phyloP scores from a whole-genome alignment of 768 basidiomycete genomes.

The Phanerodontia chrysosporium region DNA sequence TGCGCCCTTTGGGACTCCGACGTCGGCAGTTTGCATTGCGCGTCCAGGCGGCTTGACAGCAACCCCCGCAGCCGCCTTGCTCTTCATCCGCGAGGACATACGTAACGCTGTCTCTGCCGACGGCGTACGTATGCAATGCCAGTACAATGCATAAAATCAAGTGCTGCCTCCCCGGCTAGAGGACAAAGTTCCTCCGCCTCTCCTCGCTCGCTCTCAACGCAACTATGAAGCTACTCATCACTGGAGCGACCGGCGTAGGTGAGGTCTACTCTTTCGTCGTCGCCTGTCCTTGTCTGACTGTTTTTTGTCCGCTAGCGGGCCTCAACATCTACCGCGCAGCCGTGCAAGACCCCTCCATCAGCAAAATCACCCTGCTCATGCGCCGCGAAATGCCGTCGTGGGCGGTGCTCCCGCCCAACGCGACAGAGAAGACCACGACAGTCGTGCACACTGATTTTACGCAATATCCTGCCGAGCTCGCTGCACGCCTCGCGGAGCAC shows the following conservation, averaged over 20 bases:
- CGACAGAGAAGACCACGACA: constrained; percentile 25
- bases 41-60: no score
- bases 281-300: not conserved
- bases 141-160: no score
- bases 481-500: constrained; percentile 26
- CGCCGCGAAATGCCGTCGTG: constrained; percentile 30
- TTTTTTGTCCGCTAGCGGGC: constrained; percentile 22
- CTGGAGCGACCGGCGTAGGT: constrained; percentile 33
- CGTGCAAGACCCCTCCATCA: constrained; percentile 25
- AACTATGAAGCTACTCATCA: constrained; percentile 27
- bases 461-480: constrained; percentile 27
- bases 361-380: constrained; percentile 30
- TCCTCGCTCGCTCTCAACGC: not conserved
- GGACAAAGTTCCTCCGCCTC: no score
- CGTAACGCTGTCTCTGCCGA: no score
- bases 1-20: no score
- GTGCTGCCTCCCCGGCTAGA: no score
- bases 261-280: constrained; percentile 2
- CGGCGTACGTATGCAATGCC: no score
- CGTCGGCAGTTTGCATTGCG: no score
- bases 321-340: constrained; percentile 31
- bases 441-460: constrained; percentile 32
- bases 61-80: no score
- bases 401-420: constrained; percentile 26
- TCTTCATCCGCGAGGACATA: no score